These are phyloP conservation scores for Termitomyces sp. DNA, from an alignment of 768 basidiomycete genomes.

Conservation along the genomic window DNA sequence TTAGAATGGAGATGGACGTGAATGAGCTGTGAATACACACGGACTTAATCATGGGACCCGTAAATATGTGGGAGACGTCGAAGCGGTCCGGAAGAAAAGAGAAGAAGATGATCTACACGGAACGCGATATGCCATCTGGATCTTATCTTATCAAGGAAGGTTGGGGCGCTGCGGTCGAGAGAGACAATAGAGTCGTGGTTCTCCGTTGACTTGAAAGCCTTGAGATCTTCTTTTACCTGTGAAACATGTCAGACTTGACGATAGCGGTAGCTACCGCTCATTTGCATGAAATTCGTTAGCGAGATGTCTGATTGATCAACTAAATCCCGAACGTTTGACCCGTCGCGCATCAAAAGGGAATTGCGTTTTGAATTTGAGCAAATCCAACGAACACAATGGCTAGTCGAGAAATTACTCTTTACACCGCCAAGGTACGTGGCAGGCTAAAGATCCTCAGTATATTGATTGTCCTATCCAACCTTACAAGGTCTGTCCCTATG, in stretches of 20 bases:
- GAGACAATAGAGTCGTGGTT: not conserved
- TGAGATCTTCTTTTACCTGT: no score
- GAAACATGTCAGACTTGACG: no score
- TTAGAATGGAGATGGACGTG: not conserved
- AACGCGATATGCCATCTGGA: not conserved
- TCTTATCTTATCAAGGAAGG: not conserved
- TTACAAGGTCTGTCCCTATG: slow-evolving; percentile 51
- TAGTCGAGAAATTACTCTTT: slow-evolving; percentile 7
- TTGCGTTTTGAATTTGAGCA: no score
- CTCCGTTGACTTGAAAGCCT: not conserved
- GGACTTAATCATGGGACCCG: not conserved
- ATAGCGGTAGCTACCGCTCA: no score
- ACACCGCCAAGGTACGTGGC: slow-evolving; percentile 8
- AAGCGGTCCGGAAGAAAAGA: not conserved
- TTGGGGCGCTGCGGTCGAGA: no score
- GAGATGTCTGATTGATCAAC: no score
- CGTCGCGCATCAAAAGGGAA: no score
- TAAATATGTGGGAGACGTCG: not conserved
- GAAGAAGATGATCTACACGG: not conserved
- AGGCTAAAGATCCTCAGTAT: not conserved
- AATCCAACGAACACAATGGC: not conserved
- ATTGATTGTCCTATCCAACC: not conserved
- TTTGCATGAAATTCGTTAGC: no score
- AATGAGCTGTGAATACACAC: not conserved
- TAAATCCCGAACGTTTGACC: no score